phyloP scores from a whole-genome alignment of 73 alveolate species.

The Tetrahymena malaccensis region DNA sequence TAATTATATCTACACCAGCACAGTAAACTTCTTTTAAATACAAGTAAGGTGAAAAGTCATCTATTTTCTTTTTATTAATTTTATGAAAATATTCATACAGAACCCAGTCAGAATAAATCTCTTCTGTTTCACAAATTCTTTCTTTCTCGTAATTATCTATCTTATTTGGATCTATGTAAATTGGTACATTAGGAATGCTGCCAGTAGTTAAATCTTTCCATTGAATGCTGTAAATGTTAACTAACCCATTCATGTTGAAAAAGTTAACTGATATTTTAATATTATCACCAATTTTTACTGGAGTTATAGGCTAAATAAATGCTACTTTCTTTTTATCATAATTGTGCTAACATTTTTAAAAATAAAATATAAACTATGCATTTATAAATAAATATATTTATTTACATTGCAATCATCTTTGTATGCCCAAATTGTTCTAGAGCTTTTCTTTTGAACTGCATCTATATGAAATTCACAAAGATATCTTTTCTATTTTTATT shows the following conservation, averaged over 20 bases:
- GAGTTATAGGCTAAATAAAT: neutral
- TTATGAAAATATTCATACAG: neutral
- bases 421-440: neutral
- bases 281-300: neutral
- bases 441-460: neutral
- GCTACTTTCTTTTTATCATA: neutral
- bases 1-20: neutral
- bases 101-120: neutral
- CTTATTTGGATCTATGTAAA: neutral
- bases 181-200: neutral
- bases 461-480: neutral
- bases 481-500: neutral
- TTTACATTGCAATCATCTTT: neutral
- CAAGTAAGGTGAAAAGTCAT: neutral
- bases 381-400: neutral
- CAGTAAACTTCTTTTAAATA: neutral
- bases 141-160: neutral
- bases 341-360: neutral
- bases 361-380: neutral
- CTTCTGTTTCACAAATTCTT: neutral
- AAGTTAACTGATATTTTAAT: neutral
- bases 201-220: neutral
- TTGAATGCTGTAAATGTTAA: neutral
- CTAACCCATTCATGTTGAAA: neutral
- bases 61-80: neutral